A percentile compares a stretch with the other conserved stretches of the same genome.
Evolutionary conservation across 352 stramenopile species (phyloP).

Genomic region (Phytophthora capsici): DNA sequence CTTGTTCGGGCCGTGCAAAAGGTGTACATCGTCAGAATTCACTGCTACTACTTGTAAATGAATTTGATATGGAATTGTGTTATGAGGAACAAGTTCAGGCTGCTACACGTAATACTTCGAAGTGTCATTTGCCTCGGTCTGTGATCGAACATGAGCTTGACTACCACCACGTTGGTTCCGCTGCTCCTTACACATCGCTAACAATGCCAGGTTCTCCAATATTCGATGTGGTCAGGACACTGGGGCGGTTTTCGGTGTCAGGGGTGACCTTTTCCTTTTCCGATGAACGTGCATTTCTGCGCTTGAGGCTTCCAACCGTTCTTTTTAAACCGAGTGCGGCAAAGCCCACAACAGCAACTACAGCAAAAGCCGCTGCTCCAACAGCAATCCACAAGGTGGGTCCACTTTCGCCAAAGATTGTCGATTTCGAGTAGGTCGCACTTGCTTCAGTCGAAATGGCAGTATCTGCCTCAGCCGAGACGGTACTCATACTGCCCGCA

Average conservation of each 20-base stretch:
- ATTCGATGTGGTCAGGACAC: conserved; percentile 29
- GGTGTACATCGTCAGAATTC: too few relatives aligned
- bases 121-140: too few relatives aligned
- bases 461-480: neutral
- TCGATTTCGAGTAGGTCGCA: neutral
- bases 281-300: neutral
- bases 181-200: conserved; percentile 20
- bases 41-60: too few relatives aligned
- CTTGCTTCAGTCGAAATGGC: conserved; percentile 6
- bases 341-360: conserved; percentile 12
- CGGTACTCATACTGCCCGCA: neutral
- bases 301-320: conserved; percentile 2
- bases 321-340: conserved; percentile 18
- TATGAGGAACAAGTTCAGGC: too few relatives aligned
- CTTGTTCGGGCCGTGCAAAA: too few relatives aligned
- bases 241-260: conserved; percentile 16
- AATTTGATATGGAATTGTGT: too few relatives aligned
- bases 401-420: neutral
- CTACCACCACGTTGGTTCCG: neutral
- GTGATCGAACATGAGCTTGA: too few relatives aligned
- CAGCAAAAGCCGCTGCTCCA: conserved; percentile 14
- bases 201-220: conserved; percentile 22
- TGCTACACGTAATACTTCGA: too few relatives aligned
- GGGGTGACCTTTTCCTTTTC: conserved; percentile 13
- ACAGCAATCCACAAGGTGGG: neutral